These are phyloP conservation scores for Durio zibethinus DNA, from an alignment of 345 rosid species.

Conservation along the genomic window DNA sequence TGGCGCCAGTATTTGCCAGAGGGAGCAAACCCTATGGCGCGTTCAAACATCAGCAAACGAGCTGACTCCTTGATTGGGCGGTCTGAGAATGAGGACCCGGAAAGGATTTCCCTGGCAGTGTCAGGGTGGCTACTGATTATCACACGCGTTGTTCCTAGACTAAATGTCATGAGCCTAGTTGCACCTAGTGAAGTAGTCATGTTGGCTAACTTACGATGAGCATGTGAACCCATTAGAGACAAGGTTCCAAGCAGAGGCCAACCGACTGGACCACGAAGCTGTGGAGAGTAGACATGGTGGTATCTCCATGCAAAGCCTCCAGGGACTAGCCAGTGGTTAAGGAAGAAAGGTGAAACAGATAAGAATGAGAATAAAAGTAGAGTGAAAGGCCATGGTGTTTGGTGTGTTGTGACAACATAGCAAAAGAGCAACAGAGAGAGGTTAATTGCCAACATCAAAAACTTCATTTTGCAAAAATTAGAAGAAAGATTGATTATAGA, in stretches of 20 bases:
- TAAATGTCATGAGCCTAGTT: conserved; percentile 53
- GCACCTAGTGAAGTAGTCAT: conserved; percentile 42
- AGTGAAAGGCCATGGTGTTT: conserved; percentile 21
- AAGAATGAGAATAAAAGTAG: conserved; percentile 22
- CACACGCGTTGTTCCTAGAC: conserved; percentile 45
- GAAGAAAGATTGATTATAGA: not conserved
- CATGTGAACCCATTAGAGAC: conserved; percentile 53
- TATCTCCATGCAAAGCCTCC: conserved; percentile 76
- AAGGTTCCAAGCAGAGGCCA: conserved; percentile 52
- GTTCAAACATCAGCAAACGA: conserved; percentile 57
- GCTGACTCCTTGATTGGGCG: conserved; percentile 65
- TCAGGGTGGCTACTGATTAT: conserved; percentile 58
- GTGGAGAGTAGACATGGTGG: conserved; percentile 17
- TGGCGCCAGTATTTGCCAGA: conserved; percentile 53
- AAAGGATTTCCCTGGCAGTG: conserved; percentile 61
- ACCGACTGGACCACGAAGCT: conserved; percentile 49
- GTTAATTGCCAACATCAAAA: conserved; percentile 9
- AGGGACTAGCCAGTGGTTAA: conserved; percentile 44
- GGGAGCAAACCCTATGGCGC: conserved; percentile 74
- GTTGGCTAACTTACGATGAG: conserved; percentile 56
- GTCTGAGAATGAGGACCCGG: conserved; percentile 45
- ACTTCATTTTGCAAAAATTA: conserved; percentile 22
- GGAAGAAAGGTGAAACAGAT: conserved; percentile 21
- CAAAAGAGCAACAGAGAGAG: conserved; percentile 20
- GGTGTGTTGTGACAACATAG: conserved; percentile 5